Base-by-base conservation (phyloP, 805 yeast genomes). In the Saturnispora zaruensis region DNA sequence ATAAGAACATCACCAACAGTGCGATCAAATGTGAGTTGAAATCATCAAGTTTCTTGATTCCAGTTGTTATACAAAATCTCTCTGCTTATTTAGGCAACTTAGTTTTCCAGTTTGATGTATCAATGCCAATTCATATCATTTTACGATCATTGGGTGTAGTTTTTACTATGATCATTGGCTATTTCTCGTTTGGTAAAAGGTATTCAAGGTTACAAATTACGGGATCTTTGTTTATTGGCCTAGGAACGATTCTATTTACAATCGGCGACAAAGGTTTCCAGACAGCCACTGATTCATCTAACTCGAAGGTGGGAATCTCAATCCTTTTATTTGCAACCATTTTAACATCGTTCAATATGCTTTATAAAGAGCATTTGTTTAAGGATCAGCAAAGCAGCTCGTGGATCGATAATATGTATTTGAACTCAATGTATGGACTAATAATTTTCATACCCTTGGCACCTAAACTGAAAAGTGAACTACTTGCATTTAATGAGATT, bases 371-470 rank as follows among this genome's bases (percentile, higher is more conserved):
- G 57, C 62, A 62, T 13, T 56, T 55, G 20, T 77, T 80, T 58
- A 45, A 36, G 11, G 40, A 36, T 25, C 11, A 25, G 25, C 8
- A 71, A 70, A 49, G 36, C 33, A 16, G 20, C 3, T 74, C 75
- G 47, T 84, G 90, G 90, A 67, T 74, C 49, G 89, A 84, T 56
- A 72, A 75, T 33, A 60, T 84, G 42, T 84, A 84, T 57, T 82
- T 78, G 62, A 71, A 77, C 14, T 86, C 81, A 58, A 58, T 76
- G 5, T 66, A 78, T 38, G 76, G 79, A 0, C 56, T 84, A 9
- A 83, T 86, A 0, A 58, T 81, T 9, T 78, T 82, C 51, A 18
- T 70, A 0, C 55, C 75, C 3, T 63, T 76, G 30, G 53, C 59
- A 2, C 60, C 61, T 6, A 56, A 66, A 3, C 40, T 61, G 6